Percentiles rank a stretch among this genome's conserved stretches.
phyloP scores from a whole-genome alignment of 805 yeast genomes.

The Candida oleophila region DNA sequence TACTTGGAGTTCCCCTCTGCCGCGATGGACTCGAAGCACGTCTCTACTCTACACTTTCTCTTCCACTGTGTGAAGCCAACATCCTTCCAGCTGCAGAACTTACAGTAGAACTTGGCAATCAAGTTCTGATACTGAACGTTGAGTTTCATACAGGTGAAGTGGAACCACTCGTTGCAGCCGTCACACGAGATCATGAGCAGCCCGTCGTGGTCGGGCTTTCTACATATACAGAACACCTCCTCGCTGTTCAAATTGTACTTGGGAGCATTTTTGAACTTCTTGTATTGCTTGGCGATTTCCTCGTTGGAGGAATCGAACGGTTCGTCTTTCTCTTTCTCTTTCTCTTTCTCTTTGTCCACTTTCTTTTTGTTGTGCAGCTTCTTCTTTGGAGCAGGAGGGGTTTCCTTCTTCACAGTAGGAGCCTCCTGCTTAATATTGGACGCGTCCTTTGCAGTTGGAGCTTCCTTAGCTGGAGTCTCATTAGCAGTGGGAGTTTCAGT shows the following conservation, averaged over 20 bases:
- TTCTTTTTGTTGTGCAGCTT: neutral
- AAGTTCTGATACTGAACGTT: slow-evolving; percentile 50
- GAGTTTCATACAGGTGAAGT: slow-evolving; percentile 72
- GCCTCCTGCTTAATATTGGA: neutral
- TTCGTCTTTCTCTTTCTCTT: neutral
- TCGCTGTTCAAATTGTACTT: slow-evolving; percentile 52
- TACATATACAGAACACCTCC: slow-evolving; percentile 74
- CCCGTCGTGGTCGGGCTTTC: slow-evolving; percentile 71
- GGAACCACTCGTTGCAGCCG: slow-evolving; percentile 95
- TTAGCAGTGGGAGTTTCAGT: no score
- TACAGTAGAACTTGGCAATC: slow-evolving; percentile 68
- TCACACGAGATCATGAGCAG: slow-evolving; percentile 92
- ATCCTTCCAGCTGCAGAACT: slow-evolving; percentile 60
- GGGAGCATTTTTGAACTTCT: slow-evolving; percentile 32
- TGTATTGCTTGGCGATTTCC: slow-evolving; percentile 36
- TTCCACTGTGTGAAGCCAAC: slow-evolving; percentile 65
- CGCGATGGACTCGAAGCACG: slow-evolving; percentile 57
- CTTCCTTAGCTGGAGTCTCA: no score
- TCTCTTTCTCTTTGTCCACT: slow-evolving; percentile 8
- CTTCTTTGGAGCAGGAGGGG: neutral
- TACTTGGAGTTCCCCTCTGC: slow-evolving; percentile 56
- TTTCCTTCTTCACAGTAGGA: neutral
- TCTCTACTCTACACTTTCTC: slow-evolving; percentile 63
- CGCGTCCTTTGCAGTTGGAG: neutral
- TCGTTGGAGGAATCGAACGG: slow-evolving; percentile 13